These are phyloP conservation scores for Ascoidea rubescens DNA, from an alignment of 805 yeast species.

Conservation along the genomic window DNA sequence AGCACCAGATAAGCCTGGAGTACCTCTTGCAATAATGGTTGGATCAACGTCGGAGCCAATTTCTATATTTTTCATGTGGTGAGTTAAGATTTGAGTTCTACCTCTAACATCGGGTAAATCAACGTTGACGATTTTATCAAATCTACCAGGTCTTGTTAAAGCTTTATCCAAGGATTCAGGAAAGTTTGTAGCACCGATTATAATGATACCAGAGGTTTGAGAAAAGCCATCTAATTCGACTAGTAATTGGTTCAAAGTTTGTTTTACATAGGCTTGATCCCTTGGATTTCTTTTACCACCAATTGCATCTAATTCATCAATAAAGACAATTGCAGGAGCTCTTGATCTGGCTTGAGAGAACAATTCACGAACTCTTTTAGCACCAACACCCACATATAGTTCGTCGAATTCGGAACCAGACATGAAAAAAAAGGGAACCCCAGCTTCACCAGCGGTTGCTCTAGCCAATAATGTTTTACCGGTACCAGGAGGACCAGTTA, in stretches of 20 bases:
- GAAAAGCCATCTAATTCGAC: constrained; percentile 95
- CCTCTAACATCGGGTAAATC: constrained; percentile 98
- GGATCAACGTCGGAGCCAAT: constrained; percentile 78
- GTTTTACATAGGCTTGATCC: constrained; percentile 97
- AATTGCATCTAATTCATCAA: constrained; percentile 96
- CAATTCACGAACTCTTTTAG: constrained; percentile 90
- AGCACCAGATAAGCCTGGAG: constrained; percentile 98
- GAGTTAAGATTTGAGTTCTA: constrained; percentile 80
- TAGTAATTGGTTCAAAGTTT: constrained; percentile 86
- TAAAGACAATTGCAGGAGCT: constrained; percentile 93
- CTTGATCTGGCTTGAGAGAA: constrained; percentile 87
- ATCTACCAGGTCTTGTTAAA: constrained; percentile 94
- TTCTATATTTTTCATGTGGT: constrained; percentile 86
- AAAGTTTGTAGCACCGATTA: constrained; percentile 97
- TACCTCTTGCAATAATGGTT: constrained; percentile 84
- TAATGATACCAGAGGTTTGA: constrained; percentile 84
- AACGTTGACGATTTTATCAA: constrained; percentile 89
- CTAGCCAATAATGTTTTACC: constrained; percentile 95
- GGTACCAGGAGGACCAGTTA: constrained; percentile 99
- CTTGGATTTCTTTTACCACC: constrained; percentile 96
- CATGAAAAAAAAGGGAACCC: constrained; percentile 97
- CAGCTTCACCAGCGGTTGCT: constrained; percentile 99
- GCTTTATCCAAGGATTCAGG: constrained; percentile 97
- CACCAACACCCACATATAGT: constrained; percentile 97
- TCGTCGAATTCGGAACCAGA: constrained; percentile 98